Percentiles rank a stretch among this genome's conserved stretches.
Conservation (phyloP, 495 filamentous ascomycete genomes). For the Daldinia caldariorum region DNA sequence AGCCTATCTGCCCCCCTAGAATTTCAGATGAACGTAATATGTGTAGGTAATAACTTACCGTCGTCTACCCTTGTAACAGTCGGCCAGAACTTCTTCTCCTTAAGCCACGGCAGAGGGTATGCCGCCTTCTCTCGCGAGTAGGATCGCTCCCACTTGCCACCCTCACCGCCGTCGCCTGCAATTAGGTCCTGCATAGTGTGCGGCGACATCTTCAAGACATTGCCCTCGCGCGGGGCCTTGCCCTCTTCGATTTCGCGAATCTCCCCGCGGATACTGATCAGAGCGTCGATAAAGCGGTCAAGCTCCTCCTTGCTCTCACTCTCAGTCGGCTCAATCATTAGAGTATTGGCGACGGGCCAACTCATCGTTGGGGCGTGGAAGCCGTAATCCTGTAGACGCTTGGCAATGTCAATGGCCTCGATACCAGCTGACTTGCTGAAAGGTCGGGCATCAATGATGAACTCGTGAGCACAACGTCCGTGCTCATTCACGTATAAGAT, state of each 20-base stretch:
- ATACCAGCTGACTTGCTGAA: conserved; percentile 88
- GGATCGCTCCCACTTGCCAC: conserved; percentile 74
- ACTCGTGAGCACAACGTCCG: conserved; percentile 95
- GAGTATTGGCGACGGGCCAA: conserved; percentile 94
- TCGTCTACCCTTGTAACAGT: conserved; percentile 90
- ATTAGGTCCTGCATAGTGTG: conserved; percentile 88
- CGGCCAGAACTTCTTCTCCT: conserved; percentile 99
- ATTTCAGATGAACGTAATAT: conserved; percentile 1
- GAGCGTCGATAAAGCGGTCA: conserved; percentile 92
- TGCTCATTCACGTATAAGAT: conserved; percentile 92
- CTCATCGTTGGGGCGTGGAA: conserved; percentile 99
- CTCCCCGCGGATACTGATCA: conserved; percentile 88
- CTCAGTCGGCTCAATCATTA: conserved; percentile 99
- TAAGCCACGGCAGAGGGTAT: conserved; percentile 84
- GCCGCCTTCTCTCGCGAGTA: conserved; percentile 88
- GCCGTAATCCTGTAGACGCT: conserved; percentile 97
- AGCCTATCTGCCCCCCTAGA: conserved; percentile 29
- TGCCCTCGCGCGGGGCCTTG: conserved; percentile 77
- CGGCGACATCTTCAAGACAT: conserved; percentile 92
- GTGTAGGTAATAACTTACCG: conserved; percentile 65
- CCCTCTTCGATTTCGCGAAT: conserved; percentile 88
- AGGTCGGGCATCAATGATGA: conserved; percentile 89
- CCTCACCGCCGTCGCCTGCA: conserved; percentile 58
- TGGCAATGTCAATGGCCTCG: conserved; percentile 97
- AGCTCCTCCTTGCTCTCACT: conserved; percentile 93